phyloP scores from a whole-genome alignment of 257 asterid genomes.

The Lycium barbarum region DNA sequence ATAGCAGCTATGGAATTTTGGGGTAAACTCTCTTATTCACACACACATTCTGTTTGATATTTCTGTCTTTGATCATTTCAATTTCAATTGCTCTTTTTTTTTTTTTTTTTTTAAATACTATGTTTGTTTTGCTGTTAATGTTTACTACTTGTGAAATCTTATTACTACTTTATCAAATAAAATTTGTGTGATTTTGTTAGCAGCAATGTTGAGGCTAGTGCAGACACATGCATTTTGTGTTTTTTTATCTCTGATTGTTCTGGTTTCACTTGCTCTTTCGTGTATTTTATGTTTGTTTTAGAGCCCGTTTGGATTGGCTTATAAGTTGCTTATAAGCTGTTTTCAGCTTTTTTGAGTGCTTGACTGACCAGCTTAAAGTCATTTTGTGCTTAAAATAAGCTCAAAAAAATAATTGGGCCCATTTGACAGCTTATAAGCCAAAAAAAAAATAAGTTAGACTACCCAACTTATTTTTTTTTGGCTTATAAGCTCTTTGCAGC shows the following conservation, averaged over 20 bases:
- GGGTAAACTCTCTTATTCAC: slow-evolving; percentile 44
- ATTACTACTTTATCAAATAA: background rate
- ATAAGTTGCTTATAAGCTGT: too few relatives aligned
- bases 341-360: too few relatives aligned
- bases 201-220: background rate
- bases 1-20: slow-evolving; percentile 64
- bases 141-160: background rate
- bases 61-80: background rate
- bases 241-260: background rate
- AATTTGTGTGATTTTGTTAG: background rate
- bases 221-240: background rate
- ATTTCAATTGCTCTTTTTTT: background rate
- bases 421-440: too few relatives aligned
- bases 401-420: too few relatives aligned
- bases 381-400: too few relatives aligned
- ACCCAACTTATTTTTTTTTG: too few relatives aligned
- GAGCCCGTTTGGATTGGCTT: too few relatives aligned
- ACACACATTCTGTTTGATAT: background rate
- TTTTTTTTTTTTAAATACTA: too few relatives aligned
- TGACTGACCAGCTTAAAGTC: too few relatives aligned
- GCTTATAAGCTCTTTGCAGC: too few relatives aligned
- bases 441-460: too few relatives aligned
- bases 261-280: background rate
- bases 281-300: background rate
- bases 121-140: background rate